Conservation (phyloP, 2,329 filamentous ascomycete species). For the Daldinia eschscholtzii region DNA sequence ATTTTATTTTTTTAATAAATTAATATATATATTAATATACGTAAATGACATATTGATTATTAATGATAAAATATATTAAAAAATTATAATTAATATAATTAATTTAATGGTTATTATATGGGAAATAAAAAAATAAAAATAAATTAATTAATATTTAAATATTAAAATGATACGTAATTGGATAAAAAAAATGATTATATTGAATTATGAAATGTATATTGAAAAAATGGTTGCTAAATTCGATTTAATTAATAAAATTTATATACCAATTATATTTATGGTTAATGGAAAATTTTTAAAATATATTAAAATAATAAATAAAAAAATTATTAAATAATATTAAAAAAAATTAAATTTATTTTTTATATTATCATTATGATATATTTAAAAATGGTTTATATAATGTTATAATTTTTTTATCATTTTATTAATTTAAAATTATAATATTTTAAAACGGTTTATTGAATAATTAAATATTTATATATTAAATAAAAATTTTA, state of each 20-base stretch:
- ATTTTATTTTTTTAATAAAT: not conserved
- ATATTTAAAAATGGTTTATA: not conserved
- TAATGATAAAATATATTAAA: not conserved
- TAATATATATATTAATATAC: not conserved
- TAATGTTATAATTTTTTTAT: not conserved
- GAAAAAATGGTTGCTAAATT: not conserved
- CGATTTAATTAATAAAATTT: not conserved
- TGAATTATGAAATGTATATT: not conserved
- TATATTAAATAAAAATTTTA: not conserved
- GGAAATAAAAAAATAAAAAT: not conserved
- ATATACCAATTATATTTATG: not conserved
- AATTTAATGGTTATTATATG: not conserved
- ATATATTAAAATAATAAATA: not conserved
- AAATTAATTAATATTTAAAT: not conserved
- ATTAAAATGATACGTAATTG: not conserved
- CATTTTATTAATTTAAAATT: not conserved
- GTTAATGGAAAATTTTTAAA: not conserved
- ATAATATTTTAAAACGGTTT: not conserved
- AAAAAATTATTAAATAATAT: not conserved
- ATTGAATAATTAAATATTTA: not conserved
- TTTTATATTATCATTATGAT: not conserved
- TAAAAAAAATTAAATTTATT: not conserved
- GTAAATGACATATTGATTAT: not conserved
- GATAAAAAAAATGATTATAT: not conserved
- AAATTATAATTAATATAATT: not conserved